Evolutionary conservation across 1,139 yeast species (phyloP).

Genomic region (Geotrichum phurueaensis): DNA sequence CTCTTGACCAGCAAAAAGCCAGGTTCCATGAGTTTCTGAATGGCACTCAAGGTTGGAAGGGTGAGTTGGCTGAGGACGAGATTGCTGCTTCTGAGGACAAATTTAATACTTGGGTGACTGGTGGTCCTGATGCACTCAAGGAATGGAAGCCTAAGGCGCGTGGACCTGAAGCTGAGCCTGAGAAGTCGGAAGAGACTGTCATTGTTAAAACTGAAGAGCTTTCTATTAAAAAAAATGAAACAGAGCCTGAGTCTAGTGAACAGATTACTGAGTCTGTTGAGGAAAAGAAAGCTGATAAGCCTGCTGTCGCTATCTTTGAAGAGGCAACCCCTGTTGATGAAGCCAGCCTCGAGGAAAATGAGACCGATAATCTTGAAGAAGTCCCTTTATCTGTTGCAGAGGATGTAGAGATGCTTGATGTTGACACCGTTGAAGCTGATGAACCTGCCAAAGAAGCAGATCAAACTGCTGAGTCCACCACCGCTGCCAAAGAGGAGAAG

Average conservation of each 20-base stretch:
- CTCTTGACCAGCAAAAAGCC: slow-evolving; percentile 21
- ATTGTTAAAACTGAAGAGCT: not conserved
- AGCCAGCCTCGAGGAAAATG: slow-evolving; percentile 12
- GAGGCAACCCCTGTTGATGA: not conserved
- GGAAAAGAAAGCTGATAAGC: not conserved
- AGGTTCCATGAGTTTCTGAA: slow-evolving; percentile 29
- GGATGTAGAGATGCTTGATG: slow-evolving; percentile 5
- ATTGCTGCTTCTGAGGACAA: slow-evolving; percentile 28
- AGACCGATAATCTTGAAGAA: not conserved
- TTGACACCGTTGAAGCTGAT: slow-evolving; percentile 10
- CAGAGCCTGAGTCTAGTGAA: not conserved
- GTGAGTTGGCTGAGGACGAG: slow-evolving; percentile 30
- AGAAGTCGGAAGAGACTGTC: not conserved
- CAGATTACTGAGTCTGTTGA: not conserved
- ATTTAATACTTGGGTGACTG: slow-evolving; percentile 16
- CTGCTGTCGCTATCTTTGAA: not conserved
- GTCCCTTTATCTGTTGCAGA: not conserved
- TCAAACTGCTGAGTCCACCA: not conserved
- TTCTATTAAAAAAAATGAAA: not conserved
- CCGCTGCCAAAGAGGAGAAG: not conserved
- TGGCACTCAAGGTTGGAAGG: slow-evolving; percentile 36
- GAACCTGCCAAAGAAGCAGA: not conserved
- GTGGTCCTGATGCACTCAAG: slow-evolving; percentile 13
- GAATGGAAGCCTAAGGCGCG: slow-evolving; percentile 2
- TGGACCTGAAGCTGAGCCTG: not conserved